A percentile compares a stretch with the other conserved stretches of the same genome.
Evolutionary conservation across 305 asterid genomes (phyloP).

Genomic region (Fraxinus albicans): DNA sequence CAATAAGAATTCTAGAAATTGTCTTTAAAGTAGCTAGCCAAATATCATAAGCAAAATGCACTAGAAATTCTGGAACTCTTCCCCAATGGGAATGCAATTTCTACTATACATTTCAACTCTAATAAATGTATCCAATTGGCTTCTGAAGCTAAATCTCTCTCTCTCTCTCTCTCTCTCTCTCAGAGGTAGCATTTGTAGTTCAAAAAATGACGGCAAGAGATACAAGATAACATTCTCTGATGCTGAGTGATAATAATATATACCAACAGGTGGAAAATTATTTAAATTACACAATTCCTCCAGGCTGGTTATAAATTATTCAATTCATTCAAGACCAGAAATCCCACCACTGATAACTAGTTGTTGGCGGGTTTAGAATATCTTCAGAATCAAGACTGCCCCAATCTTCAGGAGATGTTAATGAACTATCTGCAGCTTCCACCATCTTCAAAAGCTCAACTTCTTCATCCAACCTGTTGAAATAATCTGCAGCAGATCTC

Average conservation of each 20-base stretch:
- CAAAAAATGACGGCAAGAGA: neutral
- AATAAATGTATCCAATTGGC: neutral
- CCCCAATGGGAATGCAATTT: neutral
- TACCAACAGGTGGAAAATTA: neutral
- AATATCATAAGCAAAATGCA: neutral
- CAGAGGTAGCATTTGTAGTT: neutral
- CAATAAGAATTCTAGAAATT: neutral
- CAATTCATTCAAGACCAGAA: conserved; percentile 35
- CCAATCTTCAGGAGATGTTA: conserved; percentile 35
- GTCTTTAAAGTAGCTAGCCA: neutral
- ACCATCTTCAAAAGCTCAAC: conserved; percentile 18
- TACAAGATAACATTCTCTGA: neutral
- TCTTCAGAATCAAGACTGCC: conserved; percentile 27
- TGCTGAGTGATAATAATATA: neutral
- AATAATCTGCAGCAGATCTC: neutral
- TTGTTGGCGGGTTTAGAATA: conserved; percentile 21
- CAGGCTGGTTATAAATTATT: neutral
- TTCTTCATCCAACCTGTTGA: neutral
- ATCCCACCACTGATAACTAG: conserved; percentile 38
- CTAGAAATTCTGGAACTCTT: neutral
- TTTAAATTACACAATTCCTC: neutral
- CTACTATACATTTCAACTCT: neutral
- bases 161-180: neutral
- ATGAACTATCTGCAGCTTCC: conserved; percentile 21
- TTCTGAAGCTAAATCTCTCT: neutral